Evolutionary conservation across 1,284 basidiomycete species (phyloP), one percentile per base, ranked within the genome.

Genomic region (Tilletia caries): DNA sequence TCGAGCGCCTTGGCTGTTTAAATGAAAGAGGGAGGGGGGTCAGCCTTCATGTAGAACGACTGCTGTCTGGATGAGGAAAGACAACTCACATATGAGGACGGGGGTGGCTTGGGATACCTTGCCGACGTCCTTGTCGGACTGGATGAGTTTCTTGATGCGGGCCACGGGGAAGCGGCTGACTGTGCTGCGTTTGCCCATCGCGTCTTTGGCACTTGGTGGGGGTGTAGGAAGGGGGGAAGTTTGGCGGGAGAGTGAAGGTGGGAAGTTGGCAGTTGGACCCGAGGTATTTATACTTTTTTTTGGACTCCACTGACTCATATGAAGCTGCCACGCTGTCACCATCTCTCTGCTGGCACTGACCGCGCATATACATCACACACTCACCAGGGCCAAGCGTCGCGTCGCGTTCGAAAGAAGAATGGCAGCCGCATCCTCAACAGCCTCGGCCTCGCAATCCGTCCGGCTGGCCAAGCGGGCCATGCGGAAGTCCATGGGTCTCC

Each of bases 101-200:
- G 96, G 96, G 3, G 95, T 97, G 18, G 93, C 95, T 81, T 94
- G 92, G 0, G 96, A 95, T 23, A 99, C 93, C 85, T 99, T 99
- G 69, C 96, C 95, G 20, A 98, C 95, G 83, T 99, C 95, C 83
- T 99, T 96, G 83, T 99, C 95, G 83, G 95, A 94, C 86, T 98
- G 95, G 93, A 98, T 98, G 72, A 98, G 97, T 86, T 95, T 93
- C 88, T 98, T 98, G 86, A 98, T 98, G 68, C 95, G 89, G 6
- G 95, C 95, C 5, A 83, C 81, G 41, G 81, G 81, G 48, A 83
- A 83, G 66, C 82, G 82, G 74, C 74, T 73, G 44, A 77, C 73
- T 48, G 75, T 73, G 10, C 75, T 76, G 25, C 79, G 75, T 50
- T 78, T 78, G 34, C 78, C 81, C 81, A 82, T 82, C 46, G 25